Conservation (phyloP, 345 rosid genomes). For the Melaleuca alternifolia region DNA sequence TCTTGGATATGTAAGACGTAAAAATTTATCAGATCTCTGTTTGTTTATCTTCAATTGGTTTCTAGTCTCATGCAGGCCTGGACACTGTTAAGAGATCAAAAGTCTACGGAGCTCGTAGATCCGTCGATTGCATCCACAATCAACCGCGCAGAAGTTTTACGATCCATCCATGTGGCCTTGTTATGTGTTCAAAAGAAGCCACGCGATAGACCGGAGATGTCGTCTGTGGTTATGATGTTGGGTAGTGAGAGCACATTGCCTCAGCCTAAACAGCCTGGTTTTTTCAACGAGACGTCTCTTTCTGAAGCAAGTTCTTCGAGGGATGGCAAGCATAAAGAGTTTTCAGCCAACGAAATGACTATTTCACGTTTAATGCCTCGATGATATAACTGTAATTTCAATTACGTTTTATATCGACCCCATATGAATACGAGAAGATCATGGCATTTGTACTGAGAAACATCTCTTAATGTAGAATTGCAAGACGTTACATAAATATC, state of each 20-base stretch:
- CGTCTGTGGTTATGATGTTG: background rate
- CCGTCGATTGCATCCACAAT: background rate
- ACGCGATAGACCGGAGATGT: background rate
- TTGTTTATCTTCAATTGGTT: background rate
- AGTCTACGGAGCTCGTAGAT: background rate
- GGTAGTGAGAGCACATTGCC: background rate
- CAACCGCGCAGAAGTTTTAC: background rate
- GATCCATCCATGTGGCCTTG: slow-evolving; percentile 2
- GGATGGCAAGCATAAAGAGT: background rate
- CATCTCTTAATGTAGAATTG: background rate
- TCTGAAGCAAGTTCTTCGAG: background rate
- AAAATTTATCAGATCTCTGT: background rate
- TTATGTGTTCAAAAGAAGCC: background rate
- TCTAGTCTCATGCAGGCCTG: background rate
- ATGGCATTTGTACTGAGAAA: background rate
- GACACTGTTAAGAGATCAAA: background rate
- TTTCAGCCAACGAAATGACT: background rate
- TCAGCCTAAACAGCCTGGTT: background rate
- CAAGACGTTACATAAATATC: background rate
- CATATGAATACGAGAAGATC: background rate
- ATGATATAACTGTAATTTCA: background rate
- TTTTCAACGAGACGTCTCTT: background rate
- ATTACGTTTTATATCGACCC: background rate
- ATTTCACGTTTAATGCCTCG: background rate
- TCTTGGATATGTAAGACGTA: background rate